phyloP scores from a whole-genome alignment of 2,329 filamentous ascomycete species.

The Didymella pinodella region DNA sequence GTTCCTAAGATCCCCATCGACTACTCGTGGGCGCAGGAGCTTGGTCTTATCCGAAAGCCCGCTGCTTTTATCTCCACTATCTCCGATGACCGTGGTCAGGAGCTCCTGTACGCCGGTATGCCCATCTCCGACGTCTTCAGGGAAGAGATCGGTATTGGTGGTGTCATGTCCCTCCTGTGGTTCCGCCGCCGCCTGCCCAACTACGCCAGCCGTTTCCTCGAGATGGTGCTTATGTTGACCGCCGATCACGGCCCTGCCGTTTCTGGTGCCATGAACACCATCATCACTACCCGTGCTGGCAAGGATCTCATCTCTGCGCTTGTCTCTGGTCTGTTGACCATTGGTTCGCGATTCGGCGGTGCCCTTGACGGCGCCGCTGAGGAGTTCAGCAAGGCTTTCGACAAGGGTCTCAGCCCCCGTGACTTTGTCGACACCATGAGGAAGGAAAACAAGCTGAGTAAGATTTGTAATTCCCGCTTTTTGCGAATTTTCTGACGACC shows the following conservation, averaged over 20 bases:
- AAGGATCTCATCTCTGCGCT: constrained; percentile 97
- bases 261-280: constrained; percentile 99
- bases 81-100: constrained; percentile 98
- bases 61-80: constrained; percentile 99
- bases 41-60: constrained; percentile 98
- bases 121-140: constrained; percentile 99
- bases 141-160: constrained; percentile 98
- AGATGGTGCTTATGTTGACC: constrained; percentile 99
- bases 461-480: constrained; percentile 40
- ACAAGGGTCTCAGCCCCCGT: constrained; percentile 97
- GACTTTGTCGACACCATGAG: constrained; percentile 99
- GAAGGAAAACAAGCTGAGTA: constrained; percentile 99
- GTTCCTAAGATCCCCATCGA: constrained; percentile 99
- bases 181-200: constrained; percentile 96
- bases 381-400: constrained; percentile 97
- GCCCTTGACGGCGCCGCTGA: constrained; percentile 96
- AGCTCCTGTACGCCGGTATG: constrained; percentile 98
- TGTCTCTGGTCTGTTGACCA: constrained; percentile 95
- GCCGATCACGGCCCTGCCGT: constrained; percentile 98
- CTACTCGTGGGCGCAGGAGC: constrained; percentile 99
- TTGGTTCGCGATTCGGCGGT: constrained; percentile 98
- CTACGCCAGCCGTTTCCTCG: constrained; percentile 98
- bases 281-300: constrained; percentile 98
- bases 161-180: constrained; percentile 99
- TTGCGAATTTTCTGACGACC: constrained; percentile 27